phyloP scores from a whole-genome alignment of 306 rosid species.

The Luffa acutangula region DNA sequence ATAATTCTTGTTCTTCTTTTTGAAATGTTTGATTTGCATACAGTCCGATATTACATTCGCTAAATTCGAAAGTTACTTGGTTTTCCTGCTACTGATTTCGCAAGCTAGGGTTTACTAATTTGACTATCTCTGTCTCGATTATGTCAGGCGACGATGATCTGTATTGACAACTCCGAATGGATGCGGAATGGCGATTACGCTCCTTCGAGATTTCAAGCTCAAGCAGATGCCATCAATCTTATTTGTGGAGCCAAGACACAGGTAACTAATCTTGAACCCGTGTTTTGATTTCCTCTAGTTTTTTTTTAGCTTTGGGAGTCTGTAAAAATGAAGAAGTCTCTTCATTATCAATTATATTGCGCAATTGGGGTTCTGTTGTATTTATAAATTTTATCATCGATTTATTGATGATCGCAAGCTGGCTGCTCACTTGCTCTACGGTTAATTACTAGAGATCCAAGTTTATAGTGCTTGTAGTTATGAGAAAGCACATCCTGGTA shows the following conservation, averaged over 20 bases:
- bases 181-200: conserved; percentile 90
- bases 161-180: conserved; percentile 96
- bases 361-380: background rate
- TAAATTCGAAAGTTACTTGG: background rate
- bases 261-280: conserved; percentile 19
- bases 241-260: conserved; percentile 98
- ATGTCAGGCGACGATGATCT: conserved; percentile 84
- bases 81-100: background rate
- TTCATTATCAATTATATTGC: background rate
- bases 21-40: background rate
- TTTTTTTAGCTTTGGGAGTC: background rate
- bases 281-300: conserved; percentile 5
- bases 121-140: background rate
- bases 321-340: background rate
- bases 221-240: conserved; percentile 78
- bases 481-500: background rate
- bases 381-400: background rate
- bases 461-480: background rate
- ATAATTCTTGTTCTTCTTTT: background rate
- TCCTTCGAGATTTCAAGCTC: conserved; percentile 86
- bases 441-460: background rate
- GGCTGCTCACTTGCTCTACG: background rate
- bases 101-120: conserved; percentile 36
- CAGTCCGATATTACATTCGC: background rate
- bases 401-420: background rate